Base-by-base conservation (phyloP, 2,329 filamentous ascomycete species). In the Exserohilum rostratum region DNA sequence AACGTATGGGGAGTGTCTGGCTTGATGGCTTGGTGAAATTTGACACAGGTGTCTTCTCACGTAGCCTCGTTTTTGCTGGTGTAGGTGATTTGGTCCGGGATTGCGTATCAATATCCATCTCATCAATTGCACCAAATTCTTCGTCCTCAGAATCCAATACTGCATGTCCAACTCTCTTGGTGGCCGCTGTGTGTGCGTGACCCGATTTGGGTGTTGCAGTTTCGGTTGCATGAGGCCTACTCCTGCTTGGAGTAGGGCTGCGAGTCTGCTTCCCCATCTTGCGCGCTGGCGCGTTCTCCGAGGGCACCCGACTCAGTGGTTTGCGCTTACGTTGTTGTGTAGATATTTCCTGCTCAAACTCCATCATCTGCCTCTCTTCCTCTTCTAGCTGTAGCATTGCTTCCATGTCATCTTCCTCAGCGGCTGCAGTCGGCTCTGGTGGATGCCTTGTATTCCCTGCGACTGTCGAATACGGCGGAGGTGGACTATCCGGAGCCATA, bases 401-500 rank as follows among this genome's bases (percentile, higher is more conserved):
- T 39, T 62, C 62, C n/a, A 59, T 45, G 27, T 56, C 53, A 22
- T 62, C 46, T 10, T 61, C 50, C 34, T 49, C 50, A 10, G 35
- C 22, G 6, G 37, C 43, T 13, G 27, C 40, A 12, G 15, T 20
- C 3, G 51, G 49, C 20, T 47, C 45, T 22, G 30, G 40, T 15
- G 40, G 18, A 29, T 45, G 37, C 17, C 43, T 39, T 48, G 38
- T 49, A 31, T 31, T 48, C 10, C 45, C 46, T 29, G 72, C 69
- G 22, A 78, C 68, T 0, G 77, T 80, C 2, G 79, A 81, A 56
- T 81, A 82, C 4, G 79, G 79, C 6, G 73, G 73, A 15, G 73
- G 73, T 12, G 72, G 72, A 13, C 63, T 60, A n/a, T 57, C 54
- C 25, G 64, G 61, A 25, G 58, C 59, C 53, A 61, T 55, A 15